Evolutionary conservation across 345 rosid genomes (phyloP).

Genomic region (Eucalyptus grandis): DNA sequence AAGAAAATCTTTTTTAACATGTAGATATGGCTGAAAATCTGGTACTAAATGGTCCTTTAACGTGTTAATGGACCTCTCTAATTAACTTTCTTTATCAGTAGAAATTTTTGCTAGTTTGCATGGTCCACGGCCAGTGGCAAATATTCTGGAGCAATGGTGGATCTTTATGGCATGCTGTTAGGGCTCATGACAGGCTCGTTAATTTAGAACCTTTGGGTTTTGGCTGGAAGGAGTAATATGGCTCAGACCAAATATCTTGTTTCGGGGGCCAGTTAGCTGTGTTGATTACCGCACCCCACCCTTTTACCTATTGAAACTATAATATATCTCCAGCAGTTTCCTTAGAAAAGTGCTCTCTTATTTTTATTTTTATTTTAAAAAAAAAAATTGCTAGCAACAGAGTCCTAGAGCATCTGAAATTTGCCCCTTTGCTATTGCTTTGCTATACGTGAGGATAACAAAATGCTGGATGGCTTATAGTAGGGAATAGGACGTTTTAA

Average conservation of each 20-base stretch:
- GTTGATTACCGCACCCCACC: not conserved
- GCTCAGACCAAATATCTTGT: not conserved
- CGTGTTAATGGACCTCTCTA: not conserved
- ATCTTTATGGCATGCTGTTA: not conserved
- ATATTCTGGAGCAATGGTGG: not conserved
- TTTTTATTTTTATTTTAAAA: too few relatives aligned
- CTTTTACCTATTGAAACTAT: not conserved
- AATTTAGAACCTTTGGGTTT: not conserved
- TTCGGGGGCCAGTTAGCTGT: not conserved
- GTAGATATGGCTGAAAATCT: not conserved
- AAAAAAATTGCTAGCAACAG: not conserved
- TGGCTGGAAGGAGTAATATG: not conserved
- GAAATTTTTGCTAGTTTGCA: not conserved
- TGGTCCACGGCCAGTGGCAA: not conserved
- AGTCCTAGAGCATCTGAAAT: not conserved
- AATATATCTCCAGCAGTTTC: not conserved
- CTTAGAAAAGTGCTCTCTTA: not conserved
- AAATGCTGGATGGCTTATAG: not conserved
- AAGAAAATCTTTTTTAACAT: not conserved
- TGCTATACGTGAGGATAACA: not conserved
- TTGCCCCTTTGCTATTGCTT: not conserved
- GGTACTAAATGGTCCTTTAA: not conserved
- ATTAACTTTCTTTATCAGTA: not conserved
- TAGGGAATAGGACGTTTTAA: not conserved
- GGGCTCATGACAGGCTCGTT: not conserved